phyloP scores from a whole-genome alignment of 805 yeast genomes.

The Grigorovia transvaalensis region DNA sequence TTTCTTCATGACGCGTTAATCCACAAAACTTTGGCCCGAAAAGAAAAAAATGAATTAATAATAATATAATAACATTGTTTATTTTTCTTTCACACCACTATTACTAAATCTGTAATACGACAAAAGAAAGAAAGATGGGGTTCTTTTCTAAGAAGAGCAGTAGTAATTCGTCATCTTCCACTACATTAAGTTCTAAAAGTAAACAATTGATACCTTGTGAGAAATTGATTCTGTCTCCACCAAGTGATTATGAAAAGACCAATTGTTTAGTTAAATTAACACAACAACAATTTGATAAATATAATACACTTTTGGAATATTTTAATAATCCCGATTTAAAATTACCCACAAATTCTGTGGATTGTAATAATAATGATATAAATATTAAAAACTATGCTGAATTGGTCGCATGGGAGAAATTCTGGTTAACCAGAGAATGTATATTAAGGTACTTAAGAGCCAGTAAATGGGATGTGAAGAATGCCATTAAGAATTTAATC shows the following conservation, averaged over 20 bases:
- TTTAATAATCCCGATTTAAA: conserved; percentile 14
- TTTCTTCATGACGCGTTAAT: background rate
- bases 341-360: conserved; percentile 26
- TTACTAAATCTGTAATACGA: background rate
- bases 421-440: conserved; percentile 41
- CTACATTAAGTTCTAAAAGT: conserved; percentile 6
- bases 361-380: conserved; percentile 23
- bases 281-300: conserved; percentile 10
- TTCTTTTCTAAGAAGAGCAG: conserved; percentile 11
- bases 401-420: conserved; percentile 28
- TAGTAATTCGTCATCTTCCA: background rate
- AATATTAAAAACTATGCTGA: conserved; percentile 10
- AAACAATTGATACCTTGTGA: conserved; percentile 17
- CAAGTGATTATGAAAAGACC: conserved; percentile 8
- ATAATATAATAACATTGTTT: too few species aligned
- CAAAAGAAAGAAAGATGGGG: conserved; percentile 14
- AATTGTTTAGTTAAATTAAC: conserved; percentile 10
- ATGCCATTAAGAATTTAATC: conserved; percentile 36
- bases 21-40: too few species aligned
- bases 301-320: conserved; percentile 12
- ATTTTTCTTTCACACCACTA: background rate
- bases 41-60: too few species aligned
- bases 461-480: conserved; percentile 38
- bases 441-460: conserved; percentile 42
- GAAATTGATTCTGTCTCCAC: conserved; percentile 15